Evolutionary conservation across 2,329 filamentous ascomycete species (phyloP), one percentile per base, ranked within the genome.

Genomic region (Graphilbum ipis-grandicollis): DNA sequence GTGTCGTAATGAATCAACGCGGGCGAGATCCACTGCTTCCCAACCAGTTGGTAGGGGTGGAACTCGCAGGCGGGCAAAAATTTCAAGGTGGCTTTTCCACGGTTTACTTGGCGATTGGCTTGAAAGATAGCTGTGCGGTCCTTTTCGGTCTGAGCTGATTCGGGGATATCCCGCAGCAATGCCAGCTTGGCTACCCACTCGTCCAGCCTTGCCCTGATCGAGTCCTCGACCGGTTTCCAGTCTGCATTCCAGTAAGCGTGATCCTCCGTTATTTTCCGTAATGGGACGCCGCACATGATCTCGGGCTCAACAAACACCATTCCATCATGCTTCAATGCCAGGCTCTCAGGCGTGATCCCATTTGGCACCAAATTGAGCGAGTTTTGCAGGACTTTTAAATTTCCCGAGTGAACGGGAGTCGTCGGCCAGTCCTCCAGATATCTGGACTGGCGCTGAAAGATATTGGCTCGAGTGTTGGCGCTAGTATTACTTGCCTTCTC

Each of bases 211-310:
- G 57, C 55, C 31, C 58, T 52, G 8, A 70, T 60, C 7, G 58
- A 43, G 1, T 49, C 48, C 38, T 58, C 58, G 5, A 70, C 51
- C 4, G 60, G 50, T 10, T 58, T 57, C 69, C 69, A 74, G 4
- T 59, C 56, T 0, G 57, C 49, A 13, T 72, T 66, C 68, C 68
- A 74, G 47, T 72, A 72, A 0, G 65, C 61, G 30, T 73, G 62
- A 8, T 46, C 50, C 14, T 58, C 52, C 30, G 58, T 50, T 34
- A 73, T 69, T 47, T 66, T 68, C 28, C 54, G 59, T 3, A 71
- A 43, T 1, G 68, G 68, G 1, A 71, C 66, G 2, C 66, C 68
- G 22, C 56, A 55, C 45, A 69, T 64, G 44, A 67, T 62, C 18
- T 62, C 56, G 0, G 69, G 69, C 32, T 62, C 61, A 0, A 60